A percentile compares a stretch with the other conserved stretches of the same genome.
phyloP scores from a whole-genome alignment of 139 green algal species.

The Bryopsis sp. region DNA sequence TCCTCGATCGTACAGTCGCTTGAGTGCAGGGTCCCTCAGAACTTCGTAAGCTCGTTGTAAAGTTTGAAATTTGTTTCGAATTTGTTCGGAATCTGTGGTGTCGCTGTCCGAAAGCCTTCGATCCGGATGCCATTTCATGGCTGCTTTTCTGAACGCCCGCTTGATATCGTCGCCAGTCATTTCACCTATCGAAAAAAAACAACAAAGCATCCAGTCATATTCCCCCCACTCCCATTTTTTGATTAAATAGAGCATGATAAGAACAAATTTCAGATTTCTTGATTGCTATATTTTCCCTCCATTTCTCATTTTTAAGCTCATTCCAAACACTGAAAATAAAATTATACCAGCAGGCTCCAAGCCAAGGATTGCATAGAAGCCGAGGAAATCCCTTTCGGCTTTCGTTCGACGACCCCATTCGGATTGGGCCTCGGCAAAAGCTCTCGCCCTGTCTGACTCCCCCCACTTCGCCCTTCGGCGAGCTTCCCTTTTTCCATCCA shows the following conservation, averaged over 20 bases:
- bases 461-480: background rate
- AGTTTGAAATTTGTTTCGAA: slow-evolving; percentile 66
- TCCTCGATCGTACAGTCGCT: slow-evolving; percentile 56
- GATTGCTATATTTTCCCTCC: background rate
- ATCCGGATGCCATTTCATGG: slow-evolving; percentile 2
- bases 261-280: background rate
- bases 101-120: background rate
- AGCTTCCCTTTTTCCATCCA: background rate
- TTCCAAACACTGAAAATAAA: too few relatives aligned
- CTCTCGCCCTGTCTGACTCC: background rate
- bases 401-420: background rate
- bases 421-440: background rate
- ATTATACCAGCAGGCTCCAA: background rate
- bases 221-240: too few relatives aligned
- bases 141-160: background rate
- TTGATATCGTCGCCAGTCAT: background rate
- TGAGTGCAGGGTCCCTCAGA: slow-evolving; percentile 72
- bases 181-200: too few relatives aligned
- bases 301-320: too few relatives aligned
- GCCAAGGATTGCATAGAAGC: background rate
- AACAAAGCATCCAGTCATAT: too few relatives aligned
- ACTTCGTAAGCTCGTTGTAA: slow-evolving; percentile 80
- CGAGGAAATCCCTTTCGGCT: background rate
- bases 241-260: too few relatives aligned
- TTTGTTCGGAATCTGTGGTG: background rate